phyloP scores from a whole-genome alignment of 305 asterid species.

The Lippia alba region DNA sequence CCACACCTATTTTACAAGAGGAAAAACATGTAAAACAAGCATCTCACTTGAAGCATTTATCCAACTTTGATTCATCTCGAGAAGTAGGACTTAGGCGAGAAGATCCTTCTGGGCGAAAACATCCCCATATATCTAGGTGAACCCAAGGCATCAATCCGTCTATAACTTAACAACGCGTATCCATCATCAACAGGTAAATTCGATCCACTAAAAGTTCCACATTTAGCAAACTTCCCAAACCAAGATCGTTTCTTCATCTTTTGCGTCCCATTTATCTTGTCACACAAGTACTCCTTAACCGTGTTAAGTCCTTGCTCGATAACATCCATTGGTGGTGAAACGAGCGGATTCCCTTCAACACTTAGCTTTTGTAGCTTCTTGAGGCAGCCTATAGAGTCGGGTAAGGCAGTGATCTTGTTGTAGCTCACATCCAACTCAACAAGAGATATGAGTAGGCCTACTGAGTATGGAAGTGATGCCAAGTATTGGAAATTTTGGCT shows the following conservation, averaged over 20 bases:
- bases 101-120: slow-evolving; percentile 76
- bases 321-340: slow-evolving; percentile 69
- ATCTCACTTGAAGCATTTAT: neutral
- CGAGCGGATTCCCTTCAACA: slow-evolving; percentile 78
- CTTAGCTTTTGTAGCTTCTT: slow-evolving; percentile 70
- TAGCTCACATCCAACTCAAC: slow-evolving; percentile 83
- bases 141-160: slow-evolving; percentile 55
- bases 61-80: slow-evolving; percentile 34
- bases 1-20: slow-evolving; percentile 24
- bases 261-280: slow-evolving; percentile 62
- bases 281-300: slow-evolving; percentile 67
- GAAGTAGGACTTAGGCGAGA: slow-evolving; percentile 68
- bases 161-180: slow-evolving; percentile 43
- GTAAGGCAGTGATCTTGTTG: slow-evolving; percentile 66
- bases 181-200: slow-evolving; percentile 41
- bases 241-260: slow-evolving; percentile 63
- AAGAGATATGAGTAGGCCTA: slow-evolving; percentile 82
- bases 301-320: slow-evolving; percentile 64
- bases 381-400: slow-evolving; percentile 84
- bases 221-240: slow-evolving; percentile 74
- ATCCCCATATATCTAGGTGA: slow-evolving; percentile 71
- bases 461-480: slow-evolving; percentile 65
- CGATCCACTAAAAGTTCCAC: slow-evolving; percentile 66
- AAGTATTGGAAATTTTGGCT: slow-evolving; percentile 87
- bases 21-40: neutral